Evolutionary conservation across 306 rosid species (phyloP), one percentile per base, ranked within the genome.

Genomic region (Psophocarpus tetragonolobus): DNA sequence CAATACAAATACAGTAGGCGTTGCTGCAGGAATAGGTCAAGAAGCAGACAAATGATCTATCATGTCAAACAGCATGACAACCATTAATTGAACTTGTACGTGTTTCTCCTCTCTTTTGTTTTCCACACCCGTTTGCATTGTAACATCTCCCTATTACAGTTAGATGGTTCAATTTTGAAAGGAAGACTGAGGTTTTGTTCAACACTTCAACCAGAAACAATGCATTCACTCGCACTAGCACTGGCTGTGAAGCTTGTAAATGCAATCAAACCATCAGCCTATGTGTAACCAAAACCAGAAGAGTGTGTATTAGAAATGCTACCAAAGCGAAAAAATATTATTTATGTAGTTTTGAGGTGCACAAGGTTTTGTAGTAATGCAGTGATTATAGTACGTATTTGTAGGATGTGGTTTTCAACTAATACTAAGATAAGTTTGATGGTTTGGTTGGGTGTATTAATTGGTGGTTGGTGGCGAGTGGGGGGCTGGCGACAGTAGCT

Each of bases 11-110:
- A 82, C 87, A 18, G 74, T 17, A 65, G 84, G 82, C 61, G 74
- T 66, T 48, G 11, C 85, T 18, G 68, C 85, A 32, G 81, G 81
- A 84, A 77, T 73, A 81, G 61, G 38, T 42, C 73, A 51, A 80
- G 69, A 72, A 70, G 84, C 84, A 33, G 65, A 73, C 56, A 13
- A 73, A 53, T 1, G 81, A 80, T 68, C 50, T 87, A 70, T 85
- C 91, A 39, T 85, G 84, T 75, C 86, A 85, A 87, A 79, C 74
- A 17, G 45, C 77, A 15, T 79, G 21, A 70, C 79, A 56, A 30
- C 73, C 67, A 65, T 44, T 80, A 67, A 70, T 81, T 63, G 75
- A 74, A 72, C 15, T 77, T 39, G 81, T 81, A 60, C 29, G 83
- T 63, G 10, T 48, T 18, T 51, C 5, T 75, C 4, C 18, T 63